Evolutionary conservation across 805 yeast species (phyloP).

Genomic region (Ogataea polymorpha): DNA sequence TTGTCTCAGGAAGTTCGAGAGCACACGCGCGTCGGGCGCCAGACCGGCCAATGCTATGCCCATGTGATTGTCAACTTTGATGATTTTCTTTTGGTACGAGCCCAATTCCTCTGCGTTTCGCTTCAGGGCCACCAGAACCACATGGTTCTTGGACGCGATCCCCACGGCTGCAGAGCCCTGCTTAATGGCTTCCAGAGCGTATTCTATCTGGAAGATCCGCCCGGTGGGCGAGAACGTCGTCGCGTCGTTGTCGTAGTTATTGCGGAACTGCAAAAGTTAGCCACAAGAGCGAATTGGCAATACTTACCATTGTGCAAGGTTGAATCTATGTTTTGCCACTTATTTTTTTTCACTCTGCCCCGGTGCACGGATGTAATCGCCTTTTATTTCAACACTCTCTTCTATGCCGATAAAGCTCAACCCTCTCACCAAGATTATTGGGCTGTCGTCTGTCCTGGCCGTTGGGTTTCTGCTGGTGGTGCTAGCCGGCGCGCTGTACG

Average conservation of each 20-base stretch:
- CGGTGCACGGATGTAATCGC: conserved; percentile 8
- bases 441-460: conserved; percentile 74
- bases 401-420: conserved; percentile 35
- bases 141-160: conserved; percentile 77
- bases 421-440: conserved; percentile 76
- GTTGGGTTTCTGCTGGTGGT: conserved; percentile 87
- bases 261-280: conserved; percentile 65
- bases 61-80: conserved; percentile 88
- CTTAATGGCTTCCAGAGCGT: conserved; percentile 92
- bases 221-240: conserved; percentile 97
- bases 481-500: conserved; percentile 81
- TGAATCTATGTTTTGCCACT: conserved; percentile 14
- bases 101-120: conserved; percentile 97
- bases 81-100: conserved; percentile 90
- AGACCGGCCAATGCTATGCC: conserved; percentile 96
- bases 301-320: conserved; percentile 9
- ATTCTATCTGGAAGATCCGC: conserved; percentile 84
- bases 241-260: conserved; percentile 97
- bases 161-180: conserved; percentile 99
- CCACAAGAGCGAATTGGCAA: background rate
- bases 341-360: conserved; percentile 4
- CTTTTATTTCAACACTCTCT: background rate
- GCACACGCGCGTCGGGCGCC: conserved; percentile 96
- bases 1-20: conserved; percentile 83
- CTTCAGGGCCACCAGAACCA: conserved; percentile 89